Evolutionary conservation across 257 asterid species (phyloP), one percentile per base, ranked within the genome.

Genomic region (Solanum dulcamara): DNA sequence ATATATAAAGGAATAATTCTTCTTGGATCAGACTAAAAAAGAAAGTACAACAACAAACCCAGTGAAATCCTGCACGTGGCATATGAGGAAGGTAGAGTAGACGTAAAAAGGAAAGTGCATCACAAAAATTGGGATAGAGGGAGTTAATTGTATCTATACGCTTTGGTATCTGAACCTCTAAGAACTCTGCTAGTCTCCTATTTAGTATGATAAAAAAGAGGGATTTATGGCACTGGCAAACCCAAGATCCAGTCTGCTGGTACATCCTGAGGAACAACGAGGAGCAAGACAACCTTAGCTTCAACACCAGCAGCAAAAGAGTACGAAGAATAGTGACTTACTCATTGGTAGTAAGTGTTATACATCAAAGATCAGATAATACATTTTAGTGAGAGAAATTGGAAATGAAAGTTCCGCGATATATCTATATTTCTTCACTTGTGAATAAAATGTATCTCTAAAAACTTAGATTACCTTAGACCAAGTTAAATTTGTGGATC

Each of bases 381-480:
- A 50, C 24, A 24, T 28, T 82, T 59, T 10, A 14, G 77, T 64
- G 10, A 26, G 37, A 26, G 26, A 40, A 14, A 60, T 82, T 44
- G 35, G 28, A 82, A 59, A 57, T 6, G 26, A 1, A 82, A 20
- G 38, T 40, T 38, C 40, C 24, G 44, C 10, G 22, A 32, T 74
- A 33, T 20, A n/a, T 24, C 37, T 55, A 22, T 26, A 30, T 67
- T 67, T 51, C 81, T 48, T 84, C 48, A 28, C 13, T 17, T 46
- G n/a, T 64, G 75, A 18, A 68, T 26, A 37, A 75, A 79, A 44
- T 60, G 15, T 42, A 40, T 60, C 7, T 11, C 24, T 17, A 14
- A 38, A 46, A 81, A 51, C 38, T 17, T 51, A 50, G 26, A 74
- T 81, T 88, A 94, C 98, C 97, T 91, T 92, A 30, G 90, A 87